Percentiles rank a stretch among this genome's conserved stretches.
phyloP scores from a whole-genome alignment of 1,284 basidiomycete species.

The Boletus chippewaensis region DNA sequence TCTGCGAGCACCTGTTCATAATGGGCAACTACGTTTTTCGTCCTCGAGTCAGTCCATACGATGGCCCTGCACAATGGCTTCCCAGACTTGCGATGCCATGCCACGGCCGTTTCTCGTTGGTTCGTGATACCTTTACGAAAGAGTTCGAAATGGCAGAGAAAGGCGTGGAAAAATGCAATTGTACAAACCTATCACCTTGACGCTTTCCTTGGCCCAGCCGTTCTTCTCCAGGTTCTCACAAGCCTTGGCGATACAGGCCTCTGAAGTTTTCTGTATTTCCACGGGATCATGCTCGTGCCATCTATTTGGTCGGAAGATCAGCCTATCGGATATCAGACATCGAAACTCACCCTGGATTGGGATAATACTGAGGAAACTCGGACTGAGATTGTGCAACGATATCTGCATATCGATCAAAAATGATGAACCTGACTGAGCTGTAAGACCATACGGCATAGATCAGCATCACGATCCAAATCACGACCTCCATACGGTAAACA shows the following conservation, averaged over 20 bases:
- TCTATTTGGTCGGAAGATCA: conserved; percentile 32
- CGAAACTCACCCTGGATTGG: conserved; percentile 67
- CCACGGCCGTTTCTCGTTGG: conserved; percentile 94
- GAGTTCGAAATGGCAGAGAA: not conserved
- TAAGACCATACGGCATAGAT: conserved; percentile 6
- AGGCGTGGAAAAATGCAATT: conserved; percentile 11
- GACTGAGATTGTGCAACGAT: conserved; percentile 84
- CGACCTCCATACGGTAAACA: not conserved
- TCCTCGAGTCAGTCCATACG: conserved; percentile 95
- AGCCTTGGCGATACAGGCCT: conserved; percentile 73
- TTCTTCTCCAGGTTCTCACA: conserved; percentile 66
- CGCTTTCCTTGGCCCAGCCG: conserved; percentile 71
- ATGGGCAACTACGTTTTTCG: conserved; percentile 75
- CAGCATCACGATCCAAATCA: not conserved
- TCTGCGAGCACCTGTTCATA: conserved; percentile 69
- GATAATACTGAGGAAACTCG: conserved; percentile 90
- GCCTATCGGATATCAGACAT: not conserved
- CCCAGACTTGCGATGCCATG: conserved; percentile 88
- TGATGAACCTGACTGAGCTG: conserved; percentile 90
- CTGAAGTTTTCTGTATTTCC: conserved; percentile 76
- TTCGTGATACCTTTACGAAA: conserved; percentile 79
- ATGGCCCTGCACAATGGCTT: conserved; percentile 86
- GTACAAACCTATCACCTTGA: conserved; percentile 85
- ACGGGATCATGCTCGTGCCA: conserved; percentile 96
- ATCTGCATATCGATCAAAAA: conserved; percentile 87